phyloP scores from a whole-genome alignment of 805 yeast genomes.

The Hanseniaspora lindneri region DNA sequence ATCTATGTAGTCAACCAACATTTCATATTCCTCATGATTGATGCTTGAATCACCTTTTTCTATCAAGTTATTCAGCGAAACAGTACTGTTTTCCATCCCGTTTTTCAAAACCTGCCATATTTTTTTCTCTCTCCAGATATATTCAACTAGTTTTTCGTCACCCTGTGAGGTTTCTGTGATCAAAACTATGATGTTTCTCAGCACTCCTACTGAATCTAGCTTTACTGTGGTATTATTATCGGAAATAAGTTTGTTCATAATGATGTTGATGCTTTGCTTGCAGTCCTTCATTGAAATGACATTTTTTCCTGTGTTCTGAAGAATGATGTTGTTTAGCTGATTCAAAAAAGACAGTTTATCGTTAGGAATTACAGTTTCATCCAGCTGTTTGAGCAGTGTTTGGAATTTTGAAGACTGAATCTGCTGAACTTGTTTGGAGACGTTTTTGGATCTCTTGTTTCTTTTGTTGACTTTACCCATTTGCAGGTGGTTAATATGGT shows the following conservation, averaged over 20 bases:
- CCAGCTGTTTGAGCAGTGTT: constrained; percentile 25
- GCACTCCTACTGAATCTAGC: constrained; percentile 66
- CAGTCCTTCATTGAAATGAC: constrained; percentile 5
- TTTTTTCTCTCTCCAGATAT: constrained; percentile 58
- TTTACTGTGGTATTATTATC: constrained; percentile 66
- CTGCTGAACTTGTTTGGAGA: constrained; percentile 29
- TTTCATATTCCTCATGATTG: constrained; percentile 34
- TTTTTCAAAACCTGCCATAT: constrained; percentile 53
- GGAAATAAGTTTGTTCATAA: constrained; percentile 52
- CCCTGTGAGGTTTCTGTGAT: background rate
- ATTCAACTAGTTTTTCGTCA: constrained; percentile 65
- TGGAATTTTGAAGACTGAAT: constrained; percentile 17
- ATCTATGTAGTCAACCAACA: constrained; percentile 57
- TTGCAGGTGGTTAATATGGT: too few species aligned
- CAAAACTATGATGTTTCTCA: constrained; percentile 57
- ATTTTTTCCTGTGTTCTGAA: constrained; percentile 13
- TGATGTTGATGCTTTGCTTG: constrained; percentile 41
- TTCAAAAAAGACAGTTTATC: constrained; percentile 37
- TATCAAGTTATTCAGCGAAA: constrained; percentile 31
- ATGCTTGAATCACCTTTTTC: constrained; percentile 21
- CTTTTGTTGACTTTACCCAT: constrained; percentile 31
- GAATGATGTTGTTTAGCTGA: constrained; percentile 7
- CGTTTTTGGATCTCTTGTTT: constrained; percentile 50
- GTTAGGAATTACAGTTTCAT: constrained; percentile 44
- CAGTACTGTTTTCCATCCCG: constrained; percentile 40